These are phyloP conservation scores for Aspergillus funiculosus DNA, from an alignment of 495 filamentous ascomycete genomes.

Conservation along the genomic window DNA sequence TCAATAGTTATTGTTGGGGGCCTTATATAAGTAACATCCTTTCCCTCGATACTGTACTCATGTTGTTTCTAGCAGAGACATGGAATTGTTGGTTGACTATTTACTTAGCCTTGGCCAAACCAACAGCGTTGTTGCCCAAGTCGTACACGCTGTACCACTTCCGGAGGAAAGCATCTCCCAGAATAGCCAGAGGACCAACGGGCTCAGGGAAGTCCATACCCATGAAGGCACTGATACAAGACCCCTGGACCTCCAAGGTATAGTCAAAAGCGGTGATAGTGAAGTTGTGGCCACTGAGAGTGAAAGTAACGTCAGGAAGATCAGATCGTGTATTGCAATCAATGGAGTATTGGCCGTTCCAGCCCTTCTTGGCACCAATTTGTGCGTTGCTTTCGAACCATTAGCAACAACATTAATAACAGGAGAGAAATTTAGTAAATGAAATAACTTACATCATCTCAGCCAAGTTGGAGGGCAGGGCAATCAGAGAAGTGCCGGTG, in stretches of 20 bases:
- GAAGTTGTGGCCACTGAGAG: constrained; percentile 82
- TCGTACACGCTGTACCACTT: constrained; percentile 98
- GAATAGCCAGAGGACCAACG: constrained; percentile 86
- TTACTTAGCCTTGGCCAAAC: constrained; percentile 78
- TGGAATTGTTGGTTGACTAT: not conserved
- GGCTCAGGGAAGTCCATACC: constrained; percentile 95
- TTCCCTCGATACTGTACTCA: no score
- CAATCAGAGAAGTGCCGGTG: constrained; percentile 97
- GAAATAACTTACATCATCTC: constrained; percentile 68
- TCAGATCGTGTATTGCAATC: constrained; percentile 79
- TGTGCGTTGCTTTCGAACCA: constrained; percentile 65
- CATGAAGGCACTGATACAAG: constrained; percentile 96
- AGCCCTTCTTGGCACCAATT: constrained; percentile 96
- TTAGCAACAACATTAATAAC: constrained; percentile 21
- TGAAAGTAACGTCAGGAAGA: constrained; percentile 86
- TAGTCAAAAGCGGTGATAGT: constrained; percentile 86
- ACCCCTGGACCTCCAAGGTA: constrained; percentile 90
- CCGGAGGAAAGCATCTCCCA: constrained; percentile 96
- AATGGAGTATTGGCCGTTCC: constrained; percentile 88
- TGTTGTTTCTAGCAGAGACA: no score
- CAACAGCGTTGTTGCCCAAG: constrained; percentile 75
- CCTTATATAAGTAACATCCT: no score
- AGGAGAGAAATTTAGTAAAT: not conserved
- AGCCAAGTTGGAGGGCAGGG: constrained; percentile 83
- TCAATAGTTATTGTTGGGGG: no score